Percentiles rank a stretch among this genome's conserved stretches.
Evolutionary conservation across 208 protist species (phyloP).

Genomic region (Trypanosoma congolense): DNA sequence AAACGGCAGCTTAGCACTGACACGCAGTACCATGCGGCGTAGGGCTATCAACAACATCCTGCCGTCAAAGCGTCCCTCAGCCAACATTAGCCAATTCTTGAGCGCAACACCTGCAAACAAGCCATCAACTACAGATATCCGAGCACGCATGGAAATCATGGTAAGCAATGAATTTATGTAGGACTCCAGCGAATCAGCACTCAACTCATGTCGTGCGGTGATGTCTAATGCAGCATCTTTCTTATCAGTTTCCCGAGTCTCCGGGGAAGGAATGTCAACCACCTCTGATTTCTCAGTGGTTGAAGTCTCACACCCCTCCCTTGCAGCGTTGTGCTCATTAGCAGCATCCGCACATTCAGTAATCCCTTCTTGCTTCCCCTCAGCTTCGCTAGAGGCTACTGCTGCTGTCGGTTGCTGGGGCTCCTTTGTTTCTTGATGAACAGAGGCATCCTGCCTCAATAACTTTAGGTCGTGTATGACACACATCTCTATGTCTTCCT

Average conservation of each 20-base stretch:
- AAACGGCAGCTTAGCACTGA: conserved; percentile 19
- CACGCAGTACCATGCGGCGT: conserved; percentile 18
- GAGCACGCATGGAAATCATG: conserved; percentile 31
- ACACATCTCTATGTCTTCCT: conserved; percentile 18
- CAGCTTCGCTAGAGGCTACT: neutral
- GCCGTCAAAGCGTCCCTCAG: conserved; percentile 26
- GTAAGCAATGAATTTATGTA: conserved; percentile 44
- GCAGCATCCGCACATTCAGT: too few species aligned
- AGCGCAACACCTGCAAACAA: conserved; percentile 36
- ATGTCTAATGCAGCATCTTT: too few species aligned
- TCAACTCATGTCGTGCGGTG: too few species aligned
- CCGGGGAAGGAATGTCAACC: too few species aligned
- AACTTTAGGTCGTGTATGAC: conserved; percentile 20
- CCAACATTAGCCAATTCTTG: conserved; percentile 27
- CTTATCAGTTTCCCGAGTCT: too few species aligned
- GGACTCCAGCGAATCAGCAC: conserved; percentile 11
- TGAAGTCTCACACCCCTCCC: too few species aligned
- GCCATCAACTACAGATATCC: conserved; percentile 51
- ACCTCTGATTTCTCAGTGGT: too few species aligned
- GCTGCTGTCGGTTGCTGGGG: neutral
- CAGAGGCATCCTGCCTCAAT: conserved; percentile 2
- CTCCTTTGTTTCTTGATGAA: too few species aligned
- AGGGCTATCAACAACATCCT: conserved; percentile 23
- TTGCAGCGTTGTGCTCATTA: too few species aligned
- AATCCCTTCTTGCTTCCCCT: too few species aligned